Percentiles rank a stretch among this genome's conserved stretches.
Evolutionary conservation across 2,329 filamentous ascomycete species (phyloP).

Genomic region (Botrytis sinoallii): DNA sequence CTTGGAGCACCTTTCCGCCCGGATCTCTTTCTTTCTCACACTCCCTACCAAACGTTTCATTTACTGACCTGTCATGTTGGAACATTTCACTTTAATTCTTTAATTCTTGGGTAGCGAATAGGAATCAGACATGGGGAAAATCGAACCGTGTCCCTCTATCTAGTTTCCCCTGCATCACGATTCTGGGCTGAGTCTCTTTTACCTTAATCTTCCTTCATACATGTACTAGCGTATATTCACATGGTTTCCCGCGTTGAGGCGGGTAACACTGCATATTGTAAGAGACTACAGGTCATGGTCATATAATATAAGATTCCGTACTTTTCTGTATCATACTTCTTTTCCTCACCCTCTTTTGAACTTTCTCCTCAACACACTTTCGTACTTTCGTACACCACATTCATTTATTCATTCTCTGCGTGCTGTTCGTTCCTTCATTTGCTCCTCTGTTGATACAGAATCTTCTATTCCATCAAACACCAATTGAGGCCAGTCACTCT

Average conservation of each 20-base stretch:
- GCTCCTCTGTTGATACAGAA: conserved; percentile 21
- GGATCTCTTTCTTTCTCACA: background rate
- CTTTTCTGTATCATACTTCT: background rate
- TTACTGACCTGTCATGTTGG: background rate
- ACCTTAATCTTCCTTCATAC: conserved; percentile 10
- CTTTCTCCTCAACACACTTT: background rate
- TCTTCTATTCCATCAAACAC: conserved; percentile 1
- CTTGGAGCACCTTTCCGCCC: conserved; percentile 3
- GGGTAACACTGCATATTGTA: background rate
- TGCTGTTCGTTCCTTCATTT: conserved; percentile 27
- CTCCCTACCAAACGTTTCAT: background rate
- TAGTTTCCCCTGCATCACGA: conserved; percentile 4
- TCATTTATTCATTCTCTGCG: conserved; percentile 11
- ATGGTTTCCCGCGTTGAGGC: conserved; percentile 1
- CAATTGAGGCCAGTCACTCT: conserved; percentile 35
- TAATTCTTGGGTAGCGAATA: background rate
- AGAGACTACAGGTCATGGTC: background rate
- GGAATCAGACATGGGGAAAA: background rate
- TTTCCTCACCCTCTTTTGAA: conserved; percentile 3
- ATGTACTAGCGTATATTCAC: conserved; percentile 1
- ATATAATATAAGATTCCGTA: conserved; percentile 13
- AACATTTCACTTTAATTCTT: background rate
- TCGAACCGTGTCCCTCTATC: background rate
- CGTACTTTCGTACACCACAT: conserved; percentile 11
- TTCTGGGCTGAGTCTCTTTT: conserved; percentile 8